Percentiles rank a stretch among this genome's conserved stretches.
Conservation (phyloP, 345 rosid species). For the Sisymbrium altissimum region DNA sequence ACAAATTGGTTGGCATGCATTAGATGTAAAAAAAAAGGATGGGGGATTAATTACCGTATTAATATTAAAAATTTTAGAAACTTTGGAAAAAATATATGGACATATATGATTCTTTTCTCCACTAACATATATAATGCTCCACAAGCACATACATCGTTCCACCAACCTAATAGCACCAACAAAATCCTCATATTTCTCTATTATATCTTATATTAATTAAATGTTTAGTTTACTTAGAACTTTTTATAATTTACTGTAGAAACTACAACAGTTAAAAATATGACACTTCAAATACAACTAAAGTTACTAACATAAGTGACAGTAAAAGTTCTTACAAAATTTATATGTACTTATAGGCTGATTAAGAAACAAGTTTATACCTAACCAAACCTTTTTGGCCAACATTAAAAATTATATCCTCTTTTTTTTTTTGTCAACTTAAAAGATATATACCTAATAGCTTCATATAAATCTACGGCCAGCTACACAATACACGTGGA, state of each 20-base stretch:
- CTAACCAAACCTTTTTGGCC: background rate
- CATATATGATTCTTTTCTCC: constrained; percentile 9
- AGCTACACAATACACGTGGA: constrained; percentile 5
- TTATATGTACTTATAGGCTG: background rate
- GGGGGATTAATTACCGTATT: background rate
- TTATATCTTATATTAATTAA: background rate
- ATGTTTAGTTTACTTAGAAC: background rate
- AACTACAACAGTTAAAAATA: background rate
- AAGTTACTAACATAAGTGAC: constrained; percentile 2
- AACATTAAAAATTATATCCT: background rate
- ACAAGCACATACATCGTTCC: constrained; percentile 8
- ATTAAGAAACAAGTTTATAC: background rate
- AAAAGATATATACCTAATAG: constrained; percentile 16
- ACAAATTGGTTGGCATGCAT: constrained; percentile 14
- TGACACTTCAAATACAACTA: background rate
- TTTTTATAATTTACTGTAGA: background rate
- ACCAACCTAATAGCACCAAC: constrained; percentile 30
- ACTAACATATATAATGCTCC: constrained; percentile 26
- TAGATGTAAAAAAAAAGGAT: background rate
- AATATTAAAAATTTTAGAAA: background rate
- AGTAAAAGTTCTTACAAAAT: background rate
- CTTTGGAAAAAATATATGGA: background rate
- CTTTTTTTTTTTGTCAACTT: no score
- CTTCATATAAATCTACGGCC: background rate
- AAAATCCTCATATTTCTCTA: background rate